phyloP scores from a whole-genome alignment of 345 rosid genomes.

The Chamaenerion angustifolium region DNA sequence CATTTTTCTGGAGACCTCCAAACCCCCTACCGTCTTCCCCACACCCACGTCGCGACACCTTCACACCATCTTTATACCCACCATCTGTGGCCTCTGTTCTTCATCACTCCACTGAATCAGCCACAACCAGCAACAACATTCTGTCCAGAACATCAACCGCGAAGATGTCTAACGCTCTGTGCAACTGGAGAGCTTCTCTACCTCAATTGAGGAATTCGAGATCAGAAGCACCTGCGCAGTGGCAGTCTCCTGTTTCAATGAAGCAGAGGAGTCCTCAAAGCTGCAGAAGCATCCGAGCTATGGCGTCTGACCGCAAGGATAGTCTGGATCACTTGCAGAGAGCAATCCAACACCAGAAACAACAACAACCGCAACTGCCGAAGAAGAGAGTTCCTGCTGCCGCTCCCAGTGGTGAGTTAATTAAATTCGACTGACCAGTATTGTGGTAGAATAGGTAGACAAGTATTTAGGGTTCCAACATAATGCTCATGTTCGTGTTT shows the following conservation, averaged over 20 bases:
- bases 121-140: neutral
- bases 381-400: conserved; percentile 24
- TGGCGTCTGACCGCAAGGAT: conserved; percentile 20
- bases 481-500: no score
- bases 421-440: no score
- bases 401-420: conserved; percentile 28
- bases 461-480: no score
- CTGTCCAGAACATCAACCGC: no score
- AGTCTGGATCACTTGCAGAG: conserved; percentile 38
- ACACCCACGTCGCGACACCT: neutral
- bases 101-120: neutral
- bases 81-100: neutral
- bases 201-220: no score
- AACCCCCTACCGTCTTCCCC: conserved; percentile 1
- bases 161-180: conserved; percentile 1
- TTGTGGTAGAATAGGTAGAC: no score
- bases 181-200: conserved; percentile 7
- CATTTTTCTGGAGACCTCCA: no score
- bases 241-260: neutral
- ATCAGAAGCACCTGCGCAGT: neutral
- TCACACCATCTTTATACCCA: no score
- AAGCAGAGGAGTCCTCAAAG: neutral
- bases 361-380: conserved; percentile 12
- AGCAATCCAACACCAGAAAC: conserved; percentile 8
- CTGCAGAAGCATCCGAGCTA: conserved; percentile 13